Base-by-base conservation (phyloP, 306 rosid species). In the Quercus bicolor region DNA sequence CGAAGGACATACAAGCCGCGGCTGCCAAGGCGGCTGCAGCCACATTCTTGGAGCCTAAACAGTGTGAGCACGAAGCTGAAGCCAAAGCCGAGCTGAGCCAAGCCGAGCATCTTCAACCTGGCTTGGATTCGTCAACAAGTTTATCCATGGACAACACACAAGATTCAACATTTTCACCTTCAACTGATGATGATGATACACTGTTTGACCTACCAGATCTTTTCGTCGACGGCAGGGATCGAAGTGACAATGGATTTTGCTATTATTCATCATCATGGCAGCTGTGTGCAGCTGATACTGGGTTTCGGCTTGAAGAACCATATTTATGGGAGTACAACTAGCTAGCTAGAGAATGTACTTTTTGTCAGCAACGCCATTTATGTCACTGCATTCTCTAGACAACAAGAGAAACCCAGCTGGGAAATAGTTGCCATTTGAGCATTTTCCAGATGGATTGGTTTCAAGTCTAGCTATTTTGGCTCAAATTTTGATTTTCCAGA, bases 181-280 rank as follows among this genome's bases (percentile, higher is more conserved):
- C 85, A 16, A 31, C 72, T n/a, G 53, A 70, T 56, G 89, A 79
- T 18, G 97, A 93, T 45, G 96, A 88, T 5, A 12, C 89, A 29
- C 84, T 92, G 81, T 94, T 94, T 84, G 97, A 94, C 81, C 79
- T 94, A 12, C 98, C 98, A 13, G 98, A 94, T 89, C 93, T 94
- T 73, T 84, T 89, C 80, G 82, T 79, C 31, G 90, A 80, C 62
- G 85, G 80, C 45, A 20, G 54, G 11, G 68, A 72, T 70, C 70
- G 79, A 11, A 56, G 75, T 72, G 73, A 70, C 31, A 2, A 83
- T 56, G 87, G 87, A 55, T 83, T 90, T 15, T 78, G 80, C 77
- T 80, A 83, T 7, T 82, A 79, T 51, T 82, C 92, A 23, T 80
- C 92, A 70, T 57, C 89, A 24, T 94, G 93, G 97, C 81, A 90